Conservation (phyloP, 441 rosid species). For the Croton laevigatus region DNA sequence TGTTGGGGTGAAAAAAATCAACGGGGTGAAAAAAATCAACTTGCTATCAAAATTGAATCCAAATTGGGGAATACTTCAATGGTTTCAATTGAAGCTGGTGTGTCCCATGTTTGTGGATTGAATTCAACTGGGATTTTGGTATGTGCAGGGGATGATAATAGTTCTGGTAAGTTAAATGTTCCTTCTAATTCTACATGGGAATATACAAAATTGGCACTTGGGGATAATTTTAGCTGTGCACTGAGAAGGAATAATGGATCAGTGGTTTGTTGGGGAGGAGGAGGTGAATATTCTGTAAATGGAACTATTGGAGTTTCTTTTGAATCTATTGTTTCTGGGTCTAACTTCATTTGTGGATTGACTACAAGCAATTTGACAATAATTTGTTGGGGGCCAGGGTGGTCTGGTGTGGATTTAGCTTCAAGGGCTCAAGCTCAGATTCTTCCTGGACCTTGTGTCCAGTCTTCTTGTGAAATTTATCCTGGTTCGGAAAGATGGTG, state of each 20-base stretch:
- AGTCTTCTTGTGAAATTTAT: constrained; percentile 43
- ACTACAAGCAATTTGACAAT: constrained; percentile 43
- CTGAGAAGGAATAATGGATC: constrained; percentile 36
- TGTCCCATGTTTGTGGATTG: constrained; percentile 72
- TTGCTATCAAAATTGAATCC: constrained; percentile 34
- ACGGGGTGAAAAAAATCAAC: constrained; percentile 44
- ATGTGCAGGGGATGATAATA: constrained; percentile 55
- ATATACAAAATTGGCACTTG: constrained; percentile 54
- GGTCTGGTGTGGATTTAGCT: constrained; percentile 24
- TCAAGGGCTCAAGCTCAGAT: constrained; percentile 27
- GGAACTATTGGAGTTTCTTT: constrained; percentile 39
- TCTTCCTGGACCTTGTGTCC: constrained; percentile 74
- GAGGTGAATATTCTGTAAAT: constrained; percentile 32
- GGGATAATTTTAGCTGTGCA: constrained; percentile 62
- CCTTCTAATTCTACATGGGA: constrained; percentile 34
- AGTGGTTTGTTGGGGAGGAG: constrained; percentile 80
- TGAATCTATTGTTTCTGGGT: constrained; percentile 68
- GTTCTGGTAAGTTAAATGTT: constrained; percentile 45
- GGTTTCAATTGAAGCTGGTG: constrained; percentile 59
- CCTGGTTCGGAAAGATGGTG: constrained; percentile 51
- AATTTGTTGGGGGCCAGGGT: constrained; percentile 73
- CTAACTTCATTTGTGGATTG: constrained; percentile 68
- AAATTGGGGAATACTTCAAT: constrained; percentile 47
- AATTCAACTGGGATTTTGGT: constrained; percentile 43
- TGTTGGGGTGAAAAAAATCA: constrained; percentile 62